These are phyloP conservation scores for Ganoderma resinaceum DNA, from an alignment of 1,284 basidiomycete species.

Conservation along the genomic window DNA sequence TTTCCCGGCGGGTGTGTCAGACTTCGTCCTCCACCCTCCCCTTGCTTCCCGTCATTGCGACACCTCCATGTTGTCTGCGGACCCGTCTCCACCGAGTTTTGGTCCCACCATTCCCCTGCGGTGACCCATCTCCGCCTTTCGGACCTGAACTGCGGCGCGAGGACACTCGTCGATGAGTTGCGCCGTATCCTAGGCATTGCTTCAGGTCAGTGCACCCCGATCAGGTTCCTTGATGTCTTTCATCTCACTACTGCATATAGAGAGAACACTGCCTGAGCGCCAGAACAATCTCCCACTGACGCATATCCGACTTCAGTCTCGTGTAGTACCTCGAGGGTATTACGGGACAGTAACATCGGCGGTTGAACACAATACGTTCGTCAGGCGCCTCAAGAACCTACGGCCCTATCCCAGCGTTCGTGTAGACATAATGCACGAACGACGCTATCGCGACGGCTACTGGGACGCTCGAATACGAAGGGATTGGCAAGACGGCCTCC, in stretches of 20 bases:
- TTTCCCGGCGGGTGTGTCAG: slow-evolving; percentile 6
- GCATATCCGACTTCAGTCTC: slow-evolving; percentile 13
- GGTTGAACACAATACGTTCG: background rate
- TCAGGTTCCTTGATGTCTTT: background rate
- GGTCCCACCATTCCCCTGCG: slow-evolving; percentile 12
- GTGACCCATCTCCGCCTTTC: slow-evolving; percentile 14
- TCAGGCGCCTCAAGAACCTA: slow-evolving; percentile 9
- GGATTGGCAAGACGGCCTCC: slow-evolving; percentile 3
- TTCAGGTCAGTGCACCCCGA: background rate
- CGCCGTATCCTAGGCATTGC: background rate
- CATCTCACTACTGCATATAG: background rate
- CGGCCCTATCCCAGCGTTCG: background rate
- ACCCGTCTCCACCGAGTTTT: slow-evolving; percentile 12
- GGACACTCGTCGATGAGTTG: background rate
- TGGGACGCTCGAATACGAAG: slow-evolving; percentile 12
- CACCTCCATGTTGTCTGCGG: slow-evolving; percentile 14
- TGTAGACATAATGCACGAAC: slow-evolving; percentile 14
- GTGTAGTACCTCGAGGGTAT: background rate
- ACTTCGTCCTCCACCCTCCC: background rate
- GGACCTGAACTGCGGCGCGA: slow-evolving; percentile 6
- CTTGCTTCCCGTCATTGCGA: slow-evolving; percentile 13
- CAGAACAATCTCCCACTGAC: background rate
- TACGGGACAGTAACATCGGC: too few species aligned
- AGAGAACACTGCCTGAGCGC: background rate
- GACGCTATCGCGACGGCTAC: slow-evolving; percentile 3